Evolutionary conservation across 148 eudicot genomes (phyloP), one percentile per base, ranked within the genome.

Genomic region (Mesembryanthemum crystallinum): DNA sequence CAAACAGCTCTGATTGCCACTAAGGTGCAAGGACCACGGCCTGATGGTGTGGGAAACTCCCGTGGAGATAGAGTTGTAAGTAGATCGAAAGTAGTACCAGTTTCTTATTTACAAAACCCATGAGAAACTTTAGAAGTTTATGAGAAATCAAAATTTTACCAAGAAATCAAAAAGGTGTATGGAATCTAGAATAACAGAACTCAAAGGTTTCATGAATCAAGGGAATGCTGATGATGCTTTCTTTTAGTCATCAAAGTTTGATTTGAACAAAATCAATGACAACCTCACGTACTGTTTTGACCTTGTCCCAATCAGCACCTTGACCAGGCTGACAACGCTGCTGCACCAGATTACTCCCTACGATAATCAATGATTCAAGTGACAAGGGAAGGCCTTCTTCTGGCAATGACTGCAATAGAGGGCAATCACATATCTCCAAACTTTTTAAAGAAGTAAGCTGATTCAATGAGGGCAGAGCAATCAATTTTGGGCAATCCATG

Each of bases 341-440:
- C 54, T 75, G 55, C 71, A 65, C 32, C 25, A 35, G 5, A 55
- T 75, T 71, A 66, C 72, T n/a, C 14, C 21, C 24, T 51, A 33
- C 71, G 8, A 75, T 54, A 54, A 75, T 23, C 18, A 75, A 57
- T 15, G 78, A 28, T 55, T 75, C 37, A 13, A 75, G 32, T 51
- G 72, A 75, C 18, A 23, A 55, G 25, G 78, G 78, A 4, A 75
- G 35, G 27, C 64, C 64, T 45, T 52, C 64, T 52, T 75, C 52
- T 35, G 78, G 72, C 37, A 75, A 20, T 65, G 78, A 39, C 32
- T 75, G 71, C 71, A 66, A 3, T 24, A 18, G 8, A 24, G 78
- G 78, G 33, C 78, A 75, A 42, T 24, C 23, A 18, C 64, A 45
- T 52, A 75, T 66, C 24, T 75, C 72, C 35, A 75, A 35, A 20